Conservation (phyloP, 225 moss, liverwort and hornwort genomes). For the Sphagnum contortum region DNA sequence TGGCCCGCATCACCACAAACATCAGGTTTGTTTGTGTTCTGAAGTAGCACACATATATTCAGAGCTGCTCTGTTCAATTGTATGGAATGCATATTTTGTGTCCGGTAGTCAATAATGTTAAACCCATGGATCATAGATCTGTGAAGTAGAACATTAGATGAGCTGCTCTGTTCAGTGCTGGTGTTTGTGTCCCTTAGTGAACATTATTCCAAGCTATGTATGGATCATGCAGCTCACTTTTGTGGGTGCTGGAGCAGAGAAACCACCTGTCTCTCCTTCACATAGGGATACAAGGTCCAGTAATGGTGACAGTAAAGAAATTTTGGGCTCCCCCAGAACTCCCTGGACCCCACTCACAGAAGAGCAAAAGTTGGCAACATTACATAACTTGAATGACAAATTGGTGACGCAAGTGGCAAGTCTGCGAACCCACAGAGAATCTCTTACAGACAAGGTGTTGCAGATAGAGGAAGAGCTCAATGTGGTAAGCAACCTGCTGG, state of each 20-base stretch:
- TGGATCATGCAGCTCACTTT: background rate
- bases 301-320: conserved; percentile 7
- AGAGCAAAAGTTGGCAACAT: conserved; percentile 14
- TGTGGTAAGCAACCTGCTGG: conserved; percentile 11
- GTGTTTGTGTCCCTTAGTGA: background rate
- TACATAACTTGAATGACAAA: conserved; percentile 32
- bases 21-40: conserved; percentile 16
- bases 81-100: no score
- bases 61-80: no score
- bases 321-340: conserved; percentile 5
- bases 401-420: conserved; percentile 28
- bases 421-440: conserved; percentile 21
- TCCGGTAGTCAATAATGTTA: no score
- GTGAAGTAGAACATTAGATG: no score
- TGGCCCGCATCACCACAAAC: conserved; percentile 25
- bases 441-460: conserved; percentile 22
- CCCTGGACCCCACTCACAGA: background rate
- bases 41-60: no score
- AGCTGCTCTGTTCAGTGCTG: no score
- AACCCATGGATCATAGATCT: no score
- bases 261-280: conserved; percentile 12
- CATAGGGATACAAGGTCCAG: no score
- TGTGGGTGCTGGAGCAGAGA: conserved; percentile 10
- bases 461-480: conserved; percentile 26
- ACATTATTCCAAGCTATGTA: background rate